Conservation (phyloP, 306 rosid species). For the Rosa persica region DNA sequence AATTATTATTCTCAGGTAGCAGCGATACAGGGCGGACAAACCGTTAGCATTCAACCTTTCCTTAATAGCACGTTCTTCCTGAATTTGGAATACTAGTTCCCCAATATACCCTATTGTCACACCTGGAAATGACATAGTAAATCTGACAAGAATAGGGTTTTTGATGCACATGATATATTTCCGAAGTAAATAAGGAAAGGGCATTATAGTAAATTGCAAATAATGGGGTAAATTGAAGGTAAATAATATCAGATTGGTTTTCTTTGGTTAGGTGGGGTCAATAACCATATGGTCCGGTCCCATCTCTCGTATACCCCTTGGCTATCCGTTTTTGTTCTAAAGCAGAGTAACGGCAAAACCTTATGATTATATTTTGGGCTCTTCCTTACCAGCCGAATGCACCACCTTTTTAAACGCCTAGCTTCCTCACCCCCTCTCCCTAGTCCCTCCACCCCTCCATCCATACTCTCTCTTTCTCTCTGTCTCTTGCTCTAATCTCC, state of each 20-base stretch:
- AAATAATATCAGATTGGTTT: not conserved
- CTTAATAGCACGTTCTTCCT: not conserved
- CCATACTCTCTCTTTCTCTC: not conserved
- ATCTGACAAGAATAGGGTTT: not conserved
- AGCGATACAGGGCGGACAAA: not conserved
- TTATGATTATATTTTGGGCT: slow-evolving; percentile 50
- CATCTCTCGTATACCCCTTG: not conserved
- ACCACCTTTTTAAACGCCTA: slow-evolving; percentile 33
- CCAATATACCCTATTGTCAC: not conserved
- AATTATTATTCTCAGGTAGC: not conserved
- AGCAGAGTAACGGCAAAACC: slow-evolving; percentile 46
- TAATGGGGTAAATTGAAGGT: not conserved
- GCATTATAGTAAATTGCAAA: not conserved
- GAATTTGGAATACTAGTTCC: not conserved
- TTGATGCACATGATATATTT: not conserved
- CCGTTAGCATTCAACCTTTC: not conserved
- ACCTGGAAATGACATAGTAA: not conserved
- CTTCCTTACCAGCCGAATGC: slow-evolving; percentile 9
- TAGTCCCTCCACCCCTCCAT: not conserved
- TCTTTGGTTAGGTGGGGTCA: slow-evolving; percentile 21
- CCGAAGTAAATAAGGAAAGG: not conserved
- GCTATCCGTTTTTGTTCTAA: slow-evolving; percentile 36
- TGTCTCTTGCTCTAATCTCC: not conserved
- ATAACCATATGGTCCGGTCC: not conserved
- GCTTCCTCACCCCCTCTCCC: not conserved